Conservation (phyloP, 768 basidiomycete species). For the Termitomyces sp. region DNA sequence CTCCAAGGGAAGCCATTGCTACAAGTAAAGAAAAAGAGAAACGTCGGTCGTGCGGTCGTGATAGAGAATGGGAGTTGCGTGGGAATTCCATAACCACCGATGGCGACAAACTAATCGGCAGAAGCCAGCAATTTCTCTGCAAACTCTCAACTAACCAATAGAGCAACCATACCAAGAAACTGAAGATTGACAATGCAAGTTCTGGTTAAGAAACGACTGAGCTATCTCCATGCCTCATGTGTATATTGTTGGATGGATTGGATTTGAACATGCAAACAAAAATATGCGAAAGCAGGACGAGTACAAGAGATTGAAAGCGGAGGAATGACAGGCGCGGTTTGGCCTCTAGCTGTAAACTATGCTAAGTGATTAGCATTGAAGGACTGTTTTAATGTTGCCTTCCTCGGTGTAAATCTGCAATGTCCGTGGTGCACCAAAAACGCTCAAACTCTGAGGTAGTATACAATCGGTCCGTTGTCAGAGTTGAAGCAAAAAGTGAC, state of each 20-base stretch:
- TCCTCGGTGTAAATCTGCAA: neutral
- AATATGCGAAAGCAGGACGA: neutral
- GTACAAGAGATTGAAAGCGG: neutral
- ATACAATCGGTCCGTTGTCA: neutral
- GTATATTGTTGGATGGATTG: too few species aligned
- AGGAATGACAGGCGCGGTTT: neutral
- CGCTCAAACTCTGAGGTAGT: neutral
- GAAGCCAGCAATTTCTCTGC: too few species aligned
- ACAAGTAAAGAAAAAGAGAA: neutral
- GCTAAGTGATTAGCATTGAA: neutral
- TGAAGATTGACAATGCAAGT: neutral
- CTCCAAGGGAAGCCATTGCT: conserved; percentile 75
- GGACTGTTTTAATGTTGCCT: neutral
- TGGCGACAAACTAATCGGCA: too few species aligned
- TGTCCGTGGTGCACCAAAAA: neutral
- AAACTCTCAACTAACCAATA: too few species aligned
- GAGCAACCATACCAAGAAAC: too few species aligned
- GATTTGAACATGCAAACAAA: neutral
- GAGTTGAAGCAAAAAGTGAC: neutral
- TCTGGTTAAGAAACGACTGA: neutral
- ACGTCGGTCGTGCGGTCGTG: too few species aligned
- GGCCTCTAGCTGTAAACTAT: neutral
- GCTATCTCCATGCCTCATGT: neutral
- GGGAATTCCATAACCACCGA: neutral
- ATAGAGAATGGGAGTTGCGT: neutral